Evolutionary conservation across 2,329 filamentous ascomycete genomes (phyloP), one percentile per base, ranked within the genome.

Genomic region (Penicillium sp.): DNA sequence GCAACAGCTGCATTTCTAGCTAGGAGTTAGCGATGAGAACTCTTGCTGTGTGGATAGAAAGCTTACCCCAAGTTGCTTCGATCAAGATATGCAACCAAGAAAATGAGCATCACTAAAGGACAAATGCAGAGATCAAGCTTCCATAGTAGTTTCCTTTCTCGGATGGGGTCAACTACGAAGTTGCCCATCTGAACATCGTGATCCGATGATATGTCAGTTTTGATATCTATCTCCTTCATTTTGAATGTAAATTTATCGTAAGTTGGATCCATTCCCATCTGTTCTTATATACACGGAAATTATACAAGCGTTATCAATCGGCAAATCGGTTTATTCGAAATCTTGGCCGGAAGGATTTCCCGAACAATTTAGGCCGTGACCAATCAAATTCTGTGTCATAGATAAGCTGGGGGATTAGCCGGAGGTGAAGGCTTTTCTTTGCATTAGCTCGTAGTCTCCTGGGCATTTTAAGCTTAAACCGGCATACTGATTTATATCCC

Each of bases 31-130:
- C 28, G 17, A 46, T 17, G 8, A 3, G 12, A 37, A 37, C 4
- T 1, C 8, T 28, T 41, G 7, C 16, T 14, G 5, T 10, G 35
- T 49, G 11, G 12, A 12, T 33, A 7, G 4, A 12, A 5, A 45
- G 69, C 74, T 58, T 77, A 78, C 42, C 73, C 73, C 50, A 80
- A 77, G 57, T 79, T 80, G 48, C 69, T 70, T 49, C 80, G 74
- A 67, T 83, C 81, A 35, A 81, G 70, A 63, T 77, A 80, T 53
- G 74, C 78, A 7, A 74, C 73, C 19, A 83, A 63, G 56, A 80
- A 83, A 28, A 82, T 71, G 42, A 79, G 64, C 72, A 78, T 80
- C 46, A 82, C 75, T 53, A 80, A 73, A 0, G 76, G 76, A 7
- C 73, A 71, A 17, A 79, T 72, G 14, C 66, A 70, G 11, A 73